Evolutionary conservation across 192 early-diverging fungal genomes (phyloP).

Genomic region (Linnemannia elongata): DNA sequence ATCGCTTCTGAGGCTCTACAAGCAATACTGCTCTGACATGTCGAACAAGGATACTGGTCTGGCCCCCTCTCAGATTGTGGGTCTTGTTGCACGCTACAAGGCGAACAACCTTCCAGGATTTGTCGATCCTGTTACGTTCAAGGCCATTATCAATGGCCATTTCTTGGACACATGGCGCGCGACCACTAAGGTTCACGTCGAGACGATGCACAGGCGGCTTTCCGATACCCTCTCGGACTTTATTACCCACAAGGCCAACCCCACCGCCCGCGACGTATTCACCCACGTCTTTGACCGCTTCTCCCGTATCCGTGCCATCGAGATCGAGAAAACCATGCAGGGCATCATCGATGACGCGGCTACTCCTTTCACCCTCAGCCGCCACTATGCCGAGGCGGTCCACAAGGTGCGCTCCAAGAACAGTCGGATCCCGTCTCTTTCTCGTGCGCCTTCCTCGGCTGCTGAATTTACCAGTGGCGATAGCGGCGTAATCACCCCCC

Average conservation of each 20-base stretch:
- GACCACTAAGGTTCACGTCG: background rate
- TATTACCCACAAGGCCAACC: background rate
- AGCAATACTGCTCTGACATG: slow-evolving; percentile 6
- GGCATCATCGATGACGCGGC: slow-evolving; percentile 16
- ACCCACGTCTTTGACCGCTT: slow-evolving; percentile 17
- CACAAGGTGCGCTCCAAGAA: slow-evolving; percentile 13
- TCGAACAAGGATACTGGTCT: background rate
- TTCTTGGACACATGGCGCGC: background rate
- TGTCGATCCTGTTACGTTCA: background rate
- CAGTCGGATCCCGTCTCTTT: background rate
- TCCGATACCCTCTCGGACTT: background rate
- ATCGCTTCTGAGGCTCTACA: slow-evolving; percentile 4
- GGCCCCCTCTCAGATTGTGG: background rate
- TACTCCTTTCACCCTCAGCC: slow-evolving; percentile 7
- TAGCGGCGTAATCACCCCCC: too few relatives aligned
- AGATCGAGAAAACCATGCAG: background rate
- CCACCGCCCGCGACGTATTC: slow-evolving; percentile 12
- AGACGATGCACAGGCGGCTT: background rate
- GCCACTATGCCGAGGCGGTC: background rate
- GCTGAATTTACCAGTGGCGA: background rate
- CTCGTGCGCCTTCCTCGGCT: background rate
- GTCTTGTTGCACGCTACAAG: background rate
- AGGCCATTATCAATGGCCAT: slow-evolving; percentile 17
- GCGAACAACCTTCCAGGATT: slow-evolving; percentile 4
- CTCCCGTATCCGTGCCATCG: background rate